Conservation (phyloP, 2,329 filamentous ascomycete genomes). For the Davidsoniella eucalypti region DNA sequence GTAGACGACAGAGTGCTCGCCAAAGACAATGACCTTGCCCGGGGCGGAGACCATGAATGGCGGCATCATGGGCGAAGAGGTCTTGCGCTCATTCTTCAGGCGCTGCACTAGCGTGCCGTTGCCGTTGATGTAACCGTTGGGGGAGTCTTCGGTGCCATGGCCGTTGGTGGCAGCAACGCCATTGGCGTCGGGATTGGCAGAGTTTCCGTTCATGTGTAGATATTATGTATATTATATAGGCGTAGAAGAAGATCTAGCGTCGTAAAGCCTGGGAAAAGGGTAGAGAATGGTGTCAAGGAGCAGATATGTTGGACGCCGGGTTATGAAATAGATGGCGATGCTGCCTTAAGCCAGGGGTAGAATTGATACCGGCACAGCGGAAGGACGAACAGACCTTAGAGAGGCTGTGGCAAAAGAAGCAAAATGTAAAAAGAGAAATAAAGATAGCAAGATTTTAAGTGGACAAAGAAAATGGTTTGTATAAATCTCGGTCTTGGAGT, state of each 20-base stretch:
- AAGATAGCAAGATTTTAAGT: background rate
- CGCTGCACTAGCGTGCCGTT: constrained; percentile 21
- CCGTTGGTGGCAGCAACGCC: background rate
- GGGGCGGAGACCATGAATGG: constrained; percentile 96
- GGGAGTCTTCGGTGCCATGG: background rate
- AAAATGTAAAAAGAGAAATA: constrained; percentile 3
- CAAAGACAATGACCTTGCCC: constrained; percentile 95
- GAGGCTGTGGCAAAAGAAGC: background rate
- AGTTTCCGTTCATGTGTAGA: constrained; percentile 6
- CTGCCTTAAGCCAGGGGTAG: background rate
- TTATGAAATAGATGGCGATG: background rate
- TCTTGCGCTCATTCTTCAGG: constrained; percentile 33
- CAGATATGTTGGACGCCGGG: background rate
- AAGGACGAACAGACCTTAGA: background rate
- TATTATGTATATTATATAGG: background rate
- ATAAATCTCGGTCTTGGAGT: background rate
- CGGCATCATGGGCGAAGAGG: constrained; percentile 56
- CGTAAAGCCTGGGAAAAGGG: background rate
- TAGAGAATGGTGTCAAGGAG: background rate
- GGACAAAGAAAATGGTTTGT: background rate
- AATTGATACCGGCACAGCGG: constrained; percentile 3
- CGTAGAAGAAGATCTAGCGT: background rate
- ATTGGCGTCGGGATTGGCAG: constrained; percentile 5
- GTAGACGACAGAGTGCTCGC: constrained; percentile 94
- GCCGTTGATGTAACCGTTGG: constrained; percentile 18